Evolutionary conservation across 768 basidiomycete genomes (phyloP).

Genomic region (Lepiota brunneoincarnata): DNA sequence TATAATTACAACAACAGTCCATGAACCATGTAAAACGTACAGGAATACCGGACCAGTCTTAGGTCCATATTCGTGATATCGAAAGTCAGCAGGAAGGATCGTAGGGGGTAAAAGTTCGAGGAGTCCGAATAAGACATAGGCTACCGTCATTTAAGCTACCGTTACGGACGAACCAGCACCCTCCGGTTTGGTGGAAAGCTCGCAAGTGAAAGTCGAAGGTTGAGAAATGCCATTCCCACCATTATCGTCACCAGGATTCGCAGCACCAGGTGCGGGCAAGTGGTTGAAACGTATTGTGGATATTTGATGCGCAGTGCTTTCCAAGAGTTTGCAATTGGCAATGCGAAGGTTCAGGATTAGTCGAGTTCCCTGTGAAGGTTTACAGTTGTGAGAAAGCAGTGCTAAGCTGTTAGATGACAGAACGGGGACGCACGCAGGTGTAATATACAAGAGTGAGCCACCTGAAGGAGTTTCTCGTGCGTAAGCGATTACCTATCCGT

Average conservation of each 20-base stretch:
- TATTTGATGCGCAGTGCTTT: not conserved
- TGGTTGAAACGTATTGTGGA: not conserved
- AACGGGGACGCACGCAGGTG: not conserved
- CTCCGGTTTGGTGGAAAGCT: no score
- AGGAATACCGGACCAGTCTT: no score
- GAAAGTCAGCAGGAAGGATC: no score
- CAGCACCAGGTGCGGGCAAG: not conserved
- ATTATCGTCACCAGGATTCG: not conserved
- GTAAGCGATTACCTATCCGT: not conserved
- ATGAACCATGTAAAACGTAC: no score
- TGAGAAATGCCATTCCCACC: no score
- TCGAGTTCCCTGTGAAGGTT: not conserved
- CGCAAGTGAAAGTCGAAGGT: no score
- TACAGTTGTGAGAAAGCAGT: not conserved
- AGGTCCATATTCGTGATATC: no score
- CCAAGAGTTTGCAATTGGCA: not conserved
- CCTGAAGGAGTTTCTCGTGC: not conserved
- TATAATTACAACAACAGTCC: no score
- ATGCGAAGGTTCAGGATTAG: constrained; percentile 4
- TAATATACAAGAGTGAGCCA: constrained; percentile 9
- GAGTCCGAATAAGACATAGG: no score
- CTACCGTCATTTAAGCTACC: no score
- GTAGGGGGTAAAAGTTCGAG: no score
- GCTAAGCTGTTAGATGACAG: not conserved
- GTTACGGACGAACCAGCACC: no score